Conservation (phyloP, 495 filamentous ascomycete genomes). For the Aspergillus saccharolyticus region DNA sequence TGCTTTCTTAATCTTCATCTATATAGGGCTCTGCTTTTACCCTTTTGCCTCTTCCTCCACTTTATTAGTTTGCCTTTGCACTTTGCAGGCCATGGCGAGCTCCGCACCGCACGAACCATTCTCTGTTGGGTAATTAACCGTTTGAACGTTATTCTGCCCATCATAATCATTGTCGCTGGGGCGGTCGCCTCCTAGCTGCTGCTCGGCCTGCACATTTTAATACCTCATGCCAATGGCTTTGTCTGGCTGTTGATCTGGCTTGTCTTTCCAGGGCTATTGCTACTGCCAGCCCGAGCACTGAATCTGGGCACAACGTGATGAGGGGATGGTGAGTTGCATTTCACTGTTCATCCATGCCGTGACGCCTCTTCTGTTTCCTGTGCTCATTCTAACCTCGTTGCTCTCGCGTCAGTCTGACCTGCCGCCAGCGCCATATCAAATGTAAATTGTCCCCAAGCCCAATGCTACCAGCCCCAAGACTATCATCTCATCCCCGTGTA, state of each 20-base stretch:
- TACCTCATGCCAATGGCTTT: conserved; percentile 8
- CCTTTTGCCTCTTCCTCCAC: conserved; percentile 8
- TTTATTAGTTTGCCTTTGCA: conserved; percentile 1
- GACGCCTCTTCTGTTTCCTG: not conserved
- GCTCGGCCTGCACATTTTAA: conserved; percentile 6
- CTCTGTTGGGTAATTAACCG: conserved; percentile 12
- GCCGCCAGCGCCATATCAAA: conserved; percentile 45
- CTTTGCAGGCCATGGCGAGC: conserved; percentile 8
- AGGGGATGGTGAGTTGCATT: conserved; percentile 41
- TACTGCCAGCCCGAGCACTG: conserved; percentile 12
- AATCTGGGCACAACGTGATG: conserved; percentile 32
- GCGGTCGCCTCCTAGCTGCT: conserved; percentile 10
- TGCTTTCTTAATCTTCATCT: conserved; percentile 9
- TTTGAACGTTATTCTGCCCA: conserved; percentile 18
- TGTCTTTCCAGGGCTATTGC: conserved; percentile 22
- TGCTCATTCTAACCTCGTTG: conserved; percentile 6
- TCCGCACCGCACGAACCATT: conserved; percentile 23
- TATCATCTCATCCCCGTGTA: not conserved
- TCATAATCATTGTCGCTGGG: conserved; percentile 17
- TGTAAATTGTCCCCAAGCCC: conserved; percentile 21
- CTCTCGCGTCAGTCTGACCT: conserved; percentile 32
- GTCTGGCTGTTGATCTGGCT: conserved; percentile 10
- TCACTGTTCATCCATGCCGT: not conserved
- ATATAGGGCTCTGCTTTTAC: conserved; percentile 6
- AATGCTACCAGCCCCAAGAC: not conserved